These are phyloP conservation scores for Debaryomycetaceae sp. DNA, from an alignment of 1,139 yeast genomes.

Conservation along the genomic window DNA sequence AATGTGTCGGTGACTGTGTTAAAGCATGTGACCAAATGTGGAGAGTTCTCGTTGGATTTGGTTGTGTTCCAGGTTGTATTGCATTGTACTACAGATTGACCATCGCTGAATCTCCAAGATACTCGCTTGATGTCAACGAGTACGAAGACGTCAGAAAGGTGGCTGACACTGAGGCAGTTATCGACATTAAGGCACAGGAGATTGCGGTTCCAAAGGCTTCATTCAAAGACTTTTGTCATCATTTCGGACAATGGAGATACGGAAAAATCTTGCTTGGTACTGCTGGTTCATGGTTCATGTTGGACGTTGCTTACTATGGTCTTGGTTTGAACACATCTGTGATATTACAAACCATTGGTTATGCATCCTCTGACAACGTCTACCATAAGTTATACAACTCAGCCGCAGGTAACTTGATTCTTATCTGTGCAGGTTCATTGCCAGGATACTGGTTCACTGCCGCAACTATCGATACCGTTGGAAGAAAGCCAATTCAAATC, in stretches of 20 bases:
- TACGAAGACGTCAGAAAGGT: constrained; percentile 58
- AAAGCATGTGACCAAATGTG: constrained; percentile 90
- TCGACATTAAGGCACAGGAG: constrained; percentile 45
- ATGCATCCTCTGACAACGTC: constrained; percentile 63
- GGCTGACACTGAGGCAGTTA: constrained; percentile 51
- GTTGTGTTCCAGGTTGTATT: constrained; percentile 80
- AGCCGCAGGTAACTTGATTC: constrained; percentile 85
- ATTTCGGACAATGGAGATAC: constrained; percentile 87
- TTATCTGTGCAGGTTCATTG: constrained; percentile 86
- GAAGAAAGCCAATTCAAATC: constrained; percentile 79
- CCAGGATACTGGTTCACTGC: constrained; percentile 88
- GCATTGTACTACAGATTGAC: constrained; percentile 89
- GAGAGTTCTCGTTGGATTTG: constrained; percentile 85
- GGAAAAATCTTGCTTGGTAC: constrained; percentile 86
- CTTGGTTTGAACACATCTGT: constrained; percentile 74
- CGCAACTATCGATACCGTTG: constrained; percentile 72
- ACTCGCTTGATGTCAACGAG: constrained; percentile 67
- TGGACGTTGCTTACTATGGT: constrained; percentile 95
- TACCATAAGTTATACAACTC: constrained; percentile 66
- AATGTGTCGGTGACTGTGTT: constrained; percentile 62
- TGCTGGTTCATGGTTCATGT: constrained; percentile 94
- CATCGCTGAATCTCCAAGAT: constrained; percentile 92
- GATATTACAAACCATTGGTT: constrained; percentile 83
- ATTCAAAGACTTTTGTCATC: constrained; percentile 56
- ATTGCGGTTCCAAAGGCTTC: constrained; percentile 58